Evolutionary conservation across 2,329 filamentous ascomycete species (phyloP), one percentile per base, ranked within the genome.

Genomic region (Leptosphaerulina australis): DNA sequence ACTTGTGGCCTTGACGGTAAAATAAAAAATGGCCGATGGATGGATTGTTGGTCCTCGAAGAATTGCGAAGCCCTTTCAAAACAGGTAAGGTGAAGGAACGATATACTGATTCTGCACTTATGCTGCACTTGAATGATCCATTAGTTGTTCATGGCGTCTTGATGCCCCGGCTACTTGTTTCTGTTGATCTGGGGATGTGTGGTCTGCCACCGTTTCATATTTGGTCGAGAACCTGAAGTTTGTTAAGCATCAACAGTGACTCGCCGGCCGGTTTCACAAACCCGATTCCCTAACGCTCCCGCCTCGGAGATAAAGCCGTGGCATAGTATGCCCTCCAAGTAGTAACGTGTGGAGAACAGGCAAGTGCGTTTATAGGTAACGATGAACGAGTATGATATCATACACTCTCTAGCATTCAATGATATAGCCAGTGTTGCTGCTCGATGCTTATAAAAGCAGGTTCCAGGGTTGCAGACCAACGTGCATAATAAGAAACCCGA

Each of bases 181-280:
- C 28, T 7, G 36, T 43, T 30, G 48, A 37, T 33, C 30, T 31
- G 41, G 31, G 37, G 10, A 14, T 24, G 22, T 44, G 37, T 37
- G 37, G 40, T n/a, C 45, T 50, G 50, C 50, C 50, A 45, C 17
- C 24, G 56, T 59, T 59, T 57, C 54, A 55, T 26, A 14, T 21
- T 10, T 29, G 14, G 9, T 17, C 33, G 11, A 20, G 17, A 10
- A 25, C 15, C 10, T 24, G 24, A 14, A 7, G 24, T 9, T 34
- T 7, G 18, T 25, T 21, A 11, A 47, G 34, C 38, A 38, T 37
- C 29, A 20, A 38, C 14, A 11, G 14, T 22, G 44, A 18, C 46
- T 35, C 33, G 30, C 34, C n/a, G 24, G 14, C 24, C 18, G 24
- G 53, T 56, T 56, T 53, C 53, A 56, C n/a, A 24, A 29, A 25